Evolutionary conservation across 371 early-diverging fungal species (phyloP).

Genomic region (Apophysomyces trapeziformis): DNA sequence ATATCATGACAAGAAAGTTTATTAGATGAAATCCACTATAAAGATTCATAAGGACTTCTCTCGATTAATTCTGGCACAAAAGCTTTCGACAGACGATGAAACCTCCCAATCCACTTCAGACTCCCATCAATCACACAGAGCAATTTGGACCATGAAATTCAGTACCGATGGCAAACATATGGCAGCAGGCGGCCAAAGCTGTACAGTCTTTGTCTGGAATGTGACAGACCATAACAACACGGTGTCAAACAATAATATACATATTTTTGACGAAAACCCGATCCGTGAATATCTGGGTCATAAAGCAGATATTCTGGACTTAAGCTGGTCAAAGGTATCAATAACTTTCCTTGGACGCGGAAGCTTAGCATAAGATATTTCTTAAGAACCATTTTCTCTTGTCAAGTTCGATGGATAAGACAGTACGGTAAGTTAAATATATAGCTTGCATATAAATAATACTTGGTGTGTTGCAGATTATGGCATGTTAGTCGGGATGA

Average conservation of each 20-base stretch:
- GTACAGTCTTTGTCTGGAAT: conserved; percentile 73
- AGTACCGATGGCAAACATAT: conserved; percentile 78
- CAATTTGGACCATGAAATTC: conserved; percentile 66
- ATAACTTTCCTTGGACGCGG: not conserved
- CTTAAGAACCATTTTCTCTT: conserved; percentile 72
- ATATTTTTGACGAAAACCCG: conserved; percentile 70
- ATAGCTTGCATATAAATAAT: not conserved
- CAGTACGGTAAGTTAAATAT: conserved; percentile 56
- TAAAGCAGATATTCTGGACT: conserved; percentile 70
- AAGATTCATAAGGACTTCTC: conserved; percentile 34
- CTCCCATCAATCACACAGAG: conserved; percentile 20
- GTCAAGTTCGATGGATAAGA: conserved; percentile 84
- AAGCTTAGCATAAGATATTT: not conserved
- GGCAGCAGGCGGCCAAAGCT: conserved; percentile 80
- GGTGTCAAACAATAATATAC: conserved; percentile 34
- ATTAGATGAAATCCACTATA: conserved; percentile 40
- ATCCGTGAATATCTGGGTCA: conserved; percentile 74
- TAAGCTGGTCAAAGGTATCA: conserved; percentile 81
- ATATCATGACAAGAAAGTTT: not conserved
- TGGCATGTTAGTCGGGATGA: conserved; percentile 79
- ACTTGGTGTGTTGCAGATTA: conserved; percentile 46
- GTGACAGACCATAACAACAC: conserved; percentile 40
- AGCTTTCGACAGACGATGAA: conserved; percentile 20
- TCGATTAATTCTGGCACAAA: conserved; percentile 43
- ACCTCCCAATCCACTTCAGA: not conserved